Evolutionary conservation across 169 alveolate genomes (phyloP).

Genomic region (Ichthyophthirius multifiliis): DNA sequence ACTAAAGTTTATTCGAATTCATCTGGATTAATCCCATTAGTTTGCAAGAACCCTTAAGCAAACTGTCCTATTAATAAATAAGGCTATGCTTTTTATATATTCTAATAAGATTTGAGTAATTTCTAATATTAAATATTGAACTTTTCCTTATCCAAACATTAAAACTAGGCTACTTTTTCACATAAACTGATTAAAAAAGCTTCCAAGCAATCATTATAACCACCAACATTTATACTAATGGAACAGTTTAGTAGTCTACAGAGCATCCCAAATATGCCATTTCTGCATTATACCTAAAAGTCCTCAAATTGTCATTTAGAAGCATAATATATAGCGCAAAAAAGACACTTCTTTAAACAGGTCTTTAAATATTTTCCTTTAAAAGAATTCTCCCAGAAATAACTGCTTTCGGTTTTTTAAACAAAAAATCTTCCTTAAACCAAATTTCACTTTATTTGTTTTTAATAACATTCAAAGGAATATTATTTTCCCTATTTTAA

Average conservation of each 20-base stretch:
- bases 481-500: background rate
- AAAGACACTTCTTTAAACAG: constrained; percentile 17
- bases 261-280: constrained; percentile 50
- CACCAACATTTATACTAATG: constrained; percentile 17
- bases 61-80: constrained; percentile 12
- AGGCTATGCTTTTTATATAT: constrained; percentile 36
- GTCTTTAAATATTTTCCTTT: constrained; percentile 15
- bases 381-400: constrained; percentile 26
- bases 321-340: constrained; percentile 43
- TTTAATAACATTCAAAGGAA: constrained; percentile 41
- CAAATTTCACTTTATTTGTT: constrained; percentile 27
- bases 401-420: constrained; percentile 55
- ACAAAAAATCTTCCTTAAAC: constrained; percentile 51
- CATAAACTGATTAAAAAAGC: constrained; percentile 15
- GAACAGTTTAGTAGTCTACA: constrained; percentile 12
- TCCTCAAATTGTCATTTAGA: constrained; percentile 52
- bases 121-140: constrained; percentile 42
- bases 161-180: constrained; percentile 10
- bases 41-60: background rate
- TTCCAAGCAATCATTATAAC: constrained; percentile 30
- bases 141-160: constrained; percentile 1
- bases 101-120: constrained; percentile 35
- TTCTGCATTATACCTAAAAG: constrained; percentile 58
- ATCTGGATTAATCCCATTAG: background rate
- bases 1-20: background rate